Percentiles rank a stretch among this genome's conserved stretches.
Evolutionary conservation across 2,329 filamentous ascomycete species (phyloP).

Genomic region (Cyphellophora attinorum): DNA sequence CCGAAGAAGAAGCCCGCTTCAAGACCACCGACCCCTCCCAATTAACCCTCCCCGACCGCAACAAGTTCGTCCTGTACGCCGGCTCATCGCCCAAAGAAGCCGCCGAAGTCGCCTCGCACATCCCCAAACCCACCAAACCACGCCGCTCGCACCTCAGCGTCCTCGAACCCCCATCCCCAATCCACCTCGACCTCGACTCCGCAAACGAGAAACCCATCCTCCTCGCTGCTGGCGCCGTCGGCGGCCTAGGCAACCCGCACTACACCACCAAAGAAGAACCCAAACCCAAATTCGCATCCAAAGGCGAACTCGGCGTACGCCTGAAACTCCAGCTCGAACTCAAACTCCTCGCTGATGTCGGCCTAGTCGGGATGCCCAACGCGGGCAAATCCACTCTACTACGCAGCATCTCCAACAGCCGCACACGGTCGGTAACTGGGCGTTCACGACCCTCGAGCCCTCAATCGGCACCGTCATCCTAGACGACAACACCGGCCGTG

Average conservation of each 20-base stretch:
- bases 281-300: constrained; percentile 78
- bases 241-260: constrained; percentile 87
- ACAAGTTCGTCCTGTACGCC: constrained; percentile 82
- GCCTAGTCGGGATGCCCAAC: constrained; percentile 88
- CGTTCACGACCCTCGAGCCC: constrained; percentile 88
- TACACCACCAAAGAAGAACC: constrained; percentile 69
- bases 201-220: constrained; percentile 78
- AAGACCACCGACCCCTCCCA: constrained; percentile 29
- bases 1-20: constrained; percentile 49
- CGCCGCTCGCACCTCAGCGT: constrained; percentile 49
- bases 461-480: constrained; percentile 94
- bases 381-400: constrained; percentile 92
- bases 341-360: constrained; percentile 90
- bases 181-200: constrained; percentile 62
- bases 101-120: constrained; percentile 7
- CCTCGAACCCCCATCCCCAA: constrained; percentile 61
- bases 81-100: constrained; percentile 40
- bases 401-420: constrained; percentile 76
- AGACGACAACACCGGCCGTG: constrained; percentile 73
- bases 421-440: constrained; percentile 90
- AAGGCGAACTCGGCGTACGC: constrained; percentile 68
- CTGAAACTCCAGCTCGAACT: constrained; percentile 80
- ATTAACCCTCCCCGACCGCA: constrained; percentile 27
- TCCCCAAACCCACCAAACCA: constrained; percentile 34
- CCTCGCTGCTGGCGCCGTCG: constrained; percentile 76